These are phyloP conservation scores for Kwoniella sp. DNA, from an alignment of 768 basidiomycete species.

Conservation along the genomic window DNA sequence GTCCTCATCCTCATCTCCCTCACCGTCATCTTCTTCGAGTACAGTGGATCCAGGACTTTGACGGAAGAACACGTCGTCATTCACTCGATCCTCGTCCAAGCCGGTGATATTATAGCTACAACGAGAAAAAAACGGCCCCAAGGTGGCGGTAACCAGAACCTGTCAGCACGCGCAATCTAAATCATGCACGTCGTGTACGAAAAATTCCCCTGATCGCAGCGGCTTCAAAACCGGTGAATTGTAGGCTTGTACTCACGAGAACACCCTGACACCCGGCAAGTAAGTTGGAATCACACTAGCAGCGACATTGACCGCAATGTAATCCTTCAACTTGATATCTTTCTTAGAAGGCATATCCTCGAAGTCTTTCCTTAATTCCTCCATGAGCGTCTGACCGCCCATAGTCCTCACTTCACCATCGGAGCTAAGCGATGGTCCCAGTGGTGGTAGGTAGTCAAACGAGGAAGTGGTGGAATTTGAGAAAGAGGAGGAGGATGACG, in stretches of 20 bases:
- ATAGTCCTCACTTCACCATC: not conserved
- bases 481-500: conserved; percentile 16
- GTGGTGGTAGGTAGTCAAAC: conserved; percentile 13
- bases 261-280: conserved; percentile 76
- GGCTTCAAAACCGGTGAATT: no score
- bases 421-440: not conserved
- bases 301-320: conserved; percentile 74
- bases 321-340: conserved; percentile 65
- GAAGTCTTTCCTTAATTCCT: conserved; percentile 67
- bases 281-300: conserved; percentile 88
- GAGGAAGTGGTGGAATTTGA: not conserved
- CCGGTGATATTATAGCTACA: conserved; percentile 67
- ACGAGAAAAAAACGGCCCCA: no score
- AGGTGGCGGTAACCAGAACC: no score
- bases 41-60: not conserved
- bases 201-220: no score
- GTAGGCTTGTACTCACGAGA: conserved; percentile 59
- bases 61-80: conserved; percentile 23
- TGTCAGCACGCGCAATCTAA: no score
- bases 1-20: conserved; percentile 31
- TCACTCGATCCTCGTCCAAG: conserved; percentile 13
- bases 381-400: conserved; percentile 51
- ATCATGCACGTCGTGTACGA: no score
- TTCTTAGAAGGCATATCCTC: conserved; percentile 62
- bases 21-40: conserved; percentile 42